Evolutionary conservation across 371 early-diverging fungal genomes (phyloP).

Genomic region (Encephalitozoon hellem): DNA sequence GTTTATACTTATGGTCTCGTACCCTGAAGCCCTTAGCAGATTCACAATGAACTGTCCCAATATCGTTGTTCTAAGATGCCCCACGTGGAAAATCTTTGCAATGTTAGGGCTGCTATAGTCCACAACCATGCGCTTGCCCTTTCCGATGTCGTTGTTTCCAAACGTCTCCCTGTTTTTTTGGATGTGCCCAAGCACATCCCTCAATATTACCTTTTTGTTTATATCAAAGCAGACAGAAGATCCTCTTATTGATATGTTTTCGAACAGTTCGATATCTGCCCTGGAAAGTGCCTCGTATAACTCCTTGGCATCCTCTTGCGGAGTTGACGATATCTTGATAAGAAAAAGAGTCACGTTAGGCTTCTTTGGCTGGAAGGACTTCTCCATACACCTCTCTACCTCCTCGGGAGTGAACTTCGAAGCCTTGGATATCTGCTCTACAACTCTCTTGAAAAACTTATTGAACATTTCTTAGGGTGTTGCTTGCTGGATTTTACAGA

Average conservation of each 20-base stretch:
- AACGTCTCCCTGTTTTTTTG: slow-evolving; percentile 24
- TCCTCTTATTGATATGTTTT: slow-evolving; percentile 1
- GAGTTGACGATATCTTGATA: slow-evolving; percentile 12
- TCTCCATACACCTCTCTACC: slow-evolving; percentile 15
- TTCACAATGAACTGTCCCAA: slow-evolving; percentile 85
- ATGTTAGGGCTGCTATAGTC: slow-evolving; percentile 97
- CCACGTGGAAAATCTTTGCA: slow-evolving; percentile 98
- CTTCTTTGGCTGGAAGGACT: slow-evolving; percentile 14
- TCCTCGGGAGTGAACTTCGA: slow-evolving; percentile 7
- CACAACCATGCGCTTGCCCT: slow-evolving; percentile 68
- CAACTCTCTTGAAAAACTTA: slow-evolving; percentile 23
- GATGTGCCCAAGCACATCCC: slow-evolving; percentile 34
- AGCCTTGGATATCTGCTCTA: slow-evolving; percentile 3
- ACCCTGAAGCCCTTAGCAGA: slow-evolving; percentile 74
- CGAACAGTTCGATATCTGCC: slow-evolving; percentile 1
- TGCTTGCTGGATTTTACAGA: background rate
- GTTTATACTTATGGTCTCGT: slow-evolving; percentile 76
- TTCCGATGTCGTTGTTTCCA: slow-evolving; percentile 60
- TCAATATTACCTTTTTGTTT: slow-evolving; percentile 24
- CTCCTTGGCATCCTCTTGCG: slow-evolving; percentile 13
- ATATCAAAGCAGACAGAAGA: slow-evolving; percentile 39
- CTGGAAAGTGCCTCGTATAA: slow-evolving; percentile 5
- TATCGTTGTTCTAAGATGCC: slow-evolving; percentile 93
- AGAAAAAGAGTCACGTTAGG: slow-evolving; percentile 42
- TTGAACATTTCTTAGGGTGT: slow-evolving; percentile 18